phyloP scores from a whole-genome alignment of 495 filamentous ascomycete genomes.

The Neurospora hispaniola region DNA sequence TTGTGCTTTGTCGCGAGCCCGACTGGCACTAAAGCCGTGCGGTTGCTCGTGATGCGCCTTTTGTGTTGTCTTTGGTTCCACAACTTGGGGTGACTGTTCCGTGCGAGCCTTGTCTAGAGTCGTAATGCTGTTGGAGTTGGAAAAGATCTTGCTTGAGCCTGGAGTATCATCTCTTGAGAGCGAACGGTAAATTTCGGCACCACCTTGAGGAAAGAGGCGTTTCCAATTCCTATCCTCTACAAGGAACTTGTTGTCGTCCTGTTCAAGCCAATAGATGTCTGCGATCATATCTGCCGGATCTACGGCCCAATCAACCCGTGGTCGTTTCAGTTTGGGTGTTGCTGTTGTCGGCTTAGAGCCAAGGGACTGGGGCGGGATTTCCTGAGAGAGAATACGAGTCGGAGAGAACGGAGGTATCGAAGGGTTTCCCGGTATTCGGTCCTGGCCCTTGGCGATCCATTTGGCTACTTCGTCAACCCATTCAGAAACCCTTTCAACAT shows the following conservation, averaged over 20 bases:
- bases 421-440: conserved; percentile 34
- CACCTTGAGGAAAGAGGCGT: conserved; percentile 48
- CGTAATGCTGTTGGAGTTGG: conserved; percentile 2
- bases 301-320: conserved; percentile 69
- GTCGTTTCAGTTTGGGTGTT: conserved; percentile 44
- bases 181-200: conserved; percentile 13
- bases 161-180: conserved; percentile 12
- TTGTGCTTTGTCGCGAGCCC: conserved; percentile 33
- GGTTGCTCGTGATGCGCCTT: conserved; percentile 17
- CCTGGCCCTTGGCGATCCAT: conserved; percentile 29
- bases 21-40: conserved; percentile 8
- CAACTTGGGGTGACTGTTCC: conserved; percentile 8
- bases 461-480: conserved; percentile 65
- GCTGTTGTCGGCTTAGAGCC: conserved; percentile 19
- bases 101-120: conserved; percentile 6
- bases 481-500: conserved; percentile 52
- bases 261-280: conserved; percentile 77
- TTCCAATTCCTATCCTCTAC: conserved; percentile 65
- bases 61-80: conserved; percentile 4
- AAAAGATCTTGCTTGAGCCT: conserved; percentile 15
- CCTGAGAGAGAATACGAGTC: conserved; percentile 23
- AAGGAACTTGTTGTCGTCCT: conserved; percentile 58
- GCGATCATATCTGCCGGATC: conserved; percentile 72
- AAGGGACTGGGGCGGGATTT: conserved; percentile 23
- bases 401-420: conserved; percentile 46